Evolutionary conservation across 345 rosid species (phyloP).

Genomic region (Gossypium bickii): DNA sequence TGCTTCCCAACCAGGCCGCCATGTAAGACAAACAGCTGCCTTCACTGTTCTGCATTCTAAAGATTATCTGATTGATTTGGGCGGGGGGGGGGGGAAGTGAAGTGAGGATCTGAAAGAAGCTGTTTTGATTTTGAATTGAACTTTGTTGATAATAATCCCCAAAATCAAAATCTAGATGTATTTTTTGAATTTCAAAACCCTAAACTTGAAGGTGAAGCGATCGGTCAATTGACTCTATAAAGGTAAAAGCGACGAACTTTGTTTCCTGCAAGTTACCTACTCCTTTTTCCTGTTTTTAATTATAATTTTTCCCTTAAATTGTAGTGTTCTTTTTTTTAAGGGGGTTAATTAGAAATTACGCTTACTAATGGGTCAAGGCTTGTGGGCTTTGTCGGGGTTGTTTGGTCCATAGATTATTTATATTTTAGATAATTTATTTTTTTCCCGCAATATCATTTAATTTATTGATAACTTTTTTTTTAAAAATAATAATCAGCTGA

Average conservation of each 20-base stretch:
- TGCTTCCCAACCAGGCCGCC: constrained; percentile 46
- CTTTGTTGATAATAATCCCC: neutral
- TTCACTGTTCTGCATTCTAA: constrained; percentile 24
- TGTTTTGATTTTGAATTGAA: neutral
- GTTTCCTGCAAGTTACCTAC: neutral
- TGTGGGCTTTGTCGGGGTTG: neutral
- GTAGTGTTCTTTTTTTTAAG: too few relatives aligned
- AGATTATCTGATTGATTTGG: too few relatives aligned
- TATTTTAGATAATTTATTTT: too few relatives aligned
- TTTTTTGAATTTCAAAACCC: neutral
- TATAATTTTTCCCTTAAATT: neutral
- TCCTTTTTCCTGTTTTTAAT: neutral
- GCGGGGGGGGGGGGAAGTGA: too few relatives aligned
- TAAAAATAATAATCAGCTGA: too few relatives aligned
- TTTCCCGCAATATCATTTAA: too few relatives aligned
- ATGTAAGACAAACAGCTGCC: constrained; percentile 32
- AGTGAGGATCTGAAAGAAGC: neutral
- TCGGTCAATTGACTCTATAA: neutral
- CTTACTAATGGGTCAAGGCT: neutral
- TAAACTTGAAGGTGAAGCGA: constrained; percentile 2
- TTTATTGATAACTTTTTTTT: too few relatives aligned
- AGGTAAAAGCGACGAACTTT: neutral
- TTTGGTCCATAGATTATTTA: too few relatives aligned
- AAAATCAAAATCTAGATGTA: neutral
- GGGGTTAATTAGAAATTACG: neutral